phyloP scores from a whole-genome alignment of 495 filamentous ascomycete species.

The Penicillium turbatum region DNA sequence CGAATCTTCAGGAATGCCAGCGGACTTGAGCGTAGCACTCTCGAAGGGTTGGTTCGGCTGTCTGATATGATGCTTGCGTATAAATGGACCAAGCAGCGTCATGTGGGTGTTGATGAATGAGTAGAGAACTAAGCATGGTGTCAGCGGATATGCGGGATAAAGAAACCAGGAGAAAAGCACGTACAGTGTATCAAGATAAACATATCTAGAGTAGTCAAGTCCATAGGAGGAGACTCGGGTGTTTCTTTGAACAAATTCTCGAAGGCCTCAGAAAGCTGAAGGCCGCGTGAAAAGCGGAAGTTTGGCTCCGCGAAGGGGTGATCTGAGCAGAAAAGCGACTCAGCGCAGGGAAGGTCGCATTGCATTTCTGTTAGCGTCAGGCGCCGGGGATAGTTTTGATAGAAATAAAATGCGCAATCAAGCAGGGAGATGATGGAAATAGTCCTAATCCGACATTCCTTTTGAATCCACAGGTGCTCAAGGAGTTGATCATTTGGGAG shows the following conservation, averaged over 20 bases:
- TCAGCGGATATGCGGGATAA: neutral
- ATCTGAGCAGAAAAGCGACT: conserved; percentile 34
- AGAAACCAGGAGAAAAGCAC: neutral
- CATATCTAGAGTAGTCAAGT: conserved; percentile 38
- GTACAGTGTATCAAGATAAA: conserved; percentile 44
- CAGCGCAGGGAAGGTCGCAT: conserved; percentile 37
- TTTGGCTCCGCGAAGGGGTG: conserved; percentile 39
- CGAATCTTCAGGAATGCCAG: conserved; percentile 32
- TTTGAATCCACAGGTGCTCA: conserved; percentile 37
- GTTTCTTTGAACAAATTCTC: conserved; percentile 31
- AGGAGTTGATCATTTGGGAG: conserved; percentile 23
- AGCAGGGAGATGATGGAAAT: conserved; percentile 37
- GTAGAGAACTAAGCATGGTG: conserved; percentile 32
- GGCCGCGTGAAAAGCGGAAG: conserved; percentile 32
- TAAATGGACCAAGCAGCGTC: conserved; percentile 35
- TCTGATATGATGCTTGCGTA: conserved; percentile 11
- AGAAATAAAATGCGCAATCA: conserved; percentile 46
- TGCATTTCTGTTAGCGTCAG: conserved; percentile 36
- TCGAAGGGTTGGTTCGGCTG: conserved; percentile 1
- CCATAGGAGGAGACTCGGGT: conserved; percentile 9
- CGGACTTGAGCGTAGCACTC: neutral
- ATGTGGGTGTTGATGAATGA: conserved; percentile 46
- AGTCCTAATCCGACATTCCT: conserved; percentile 40
- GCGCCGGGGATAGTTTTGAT: conserved; percentile 43
- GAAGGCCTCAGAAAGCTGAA: conserved; percentile 34